These are phyloP conservation scores for Poa pratensis DNA, from an alignment of 176 grass and related monocot species.

Conservation along the genomic window DNA sequence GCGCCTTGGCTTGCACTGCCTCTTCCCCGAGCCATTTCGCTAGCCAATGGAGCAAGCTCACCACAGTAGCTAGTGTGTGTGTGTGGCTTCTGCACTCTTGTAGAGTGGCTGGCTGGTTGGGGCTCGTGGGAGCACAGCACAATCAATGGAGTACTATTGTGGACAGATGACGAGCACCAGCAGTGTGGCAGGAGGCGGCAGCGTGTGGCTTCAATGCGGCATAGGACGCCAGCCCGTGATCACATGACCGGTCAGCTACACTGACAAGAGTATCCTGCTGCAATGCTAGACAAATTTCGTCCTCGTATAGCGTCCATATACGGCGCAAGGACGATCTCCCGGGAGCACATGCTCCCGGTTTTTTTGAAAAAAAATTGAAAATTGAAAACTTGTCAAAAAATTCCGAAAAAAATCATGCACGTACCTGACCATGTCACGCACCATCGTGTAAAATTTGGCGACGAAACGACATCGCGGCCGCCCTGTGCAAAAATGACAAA, in stretches of 20 bases:
- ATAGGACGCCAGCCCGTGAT: conserved; percentile 51
- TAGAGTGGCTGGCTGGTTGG: not conserved
- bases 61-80: not conserved
- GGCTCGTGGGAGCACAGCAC: conserved; percentile 3
- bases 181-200: conserved; percentile 9
- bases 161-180: not conserved
- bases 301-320: no score
- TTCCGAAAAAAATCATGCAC: no score
- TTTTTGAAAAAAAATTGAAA: no score
- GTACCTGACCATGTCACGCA: no score
- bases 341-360: no score
- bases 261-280: not conserved
- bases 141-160: conserved; percentile 21
- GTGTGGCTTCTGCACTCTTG: not conserved
- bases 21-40: conserved; percentile 48
- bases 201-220: conserved; percentile 42
- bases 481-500: no score
- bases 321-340: no score
- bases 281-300: not conserved
- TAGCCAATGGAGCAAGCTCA: not conserved
- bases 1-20: conserved; percentile 30
- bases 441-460: no score
- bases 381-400: no score
- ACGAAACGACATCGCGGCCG: no score
- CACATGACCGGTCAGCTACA: conserved; percentile 16